Evolutionary conservation across 805 yeast species (phyloP), one percentile per base, ranked within the genome.

Genomic region (Kuraishia borneana): DNA sequence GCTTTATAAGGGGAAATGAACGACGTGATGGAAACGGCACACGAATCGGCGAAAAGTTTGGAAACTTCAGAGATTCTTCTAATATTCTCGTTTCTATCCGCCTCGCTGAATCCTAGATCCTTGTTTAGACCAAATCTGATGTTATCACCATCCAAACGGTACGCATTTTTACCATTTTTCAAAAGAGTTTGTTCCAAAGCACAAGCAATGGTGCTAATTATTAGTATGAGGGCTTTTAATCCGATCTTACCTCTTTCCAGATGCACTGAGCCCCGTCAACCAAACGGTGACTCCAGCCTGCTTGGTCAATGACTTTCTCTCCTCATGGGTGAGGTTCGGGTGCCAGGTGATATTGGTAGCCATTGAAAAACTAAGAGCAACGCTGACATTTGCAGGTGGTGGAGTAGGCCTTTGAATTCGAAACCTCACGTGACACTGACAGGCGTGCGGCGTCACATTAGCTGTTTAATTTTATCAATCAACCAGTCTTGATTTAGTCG

Each of bases 321-420:
- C 95, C 16, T 67, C 76, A 57, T 81, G 85, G 17, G 92, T 77
- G 47, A 89, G 64, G 51, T 92, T 89, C 46, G 74, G 76, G 63
- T 89, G 96, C 96, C 97, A 89, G 44, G 96, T 87, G 57, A 89
- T 85, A 54, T 89, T 89, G 28, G 95, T 79, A 44, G 96, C 92
- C 96, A 89, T 89, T 45, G 40, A 56, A 16, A 18, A 18, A n/a
- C 3, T 21, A 5, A 7, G 23, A 21, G 10, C 7, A 21, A 21
- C 23, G 7, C 23, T 21, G 23, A 7, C 23, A 21, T 21, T 21
- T 21, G 20, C 16, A 33, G 18, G 31, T 26, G 16, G 31, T 33
- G 23, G 6, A 9, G 16, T 6, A 50, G 39, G 12, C 42, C 32
- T 19, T 8, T 18, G 18, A 26, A 21, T 27, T 26, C 25, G 28